phyloP scores from a whole-genome alignment of 2,329 filamentous ascomycete species.

The Trichoderma simmonsii region DNA sequence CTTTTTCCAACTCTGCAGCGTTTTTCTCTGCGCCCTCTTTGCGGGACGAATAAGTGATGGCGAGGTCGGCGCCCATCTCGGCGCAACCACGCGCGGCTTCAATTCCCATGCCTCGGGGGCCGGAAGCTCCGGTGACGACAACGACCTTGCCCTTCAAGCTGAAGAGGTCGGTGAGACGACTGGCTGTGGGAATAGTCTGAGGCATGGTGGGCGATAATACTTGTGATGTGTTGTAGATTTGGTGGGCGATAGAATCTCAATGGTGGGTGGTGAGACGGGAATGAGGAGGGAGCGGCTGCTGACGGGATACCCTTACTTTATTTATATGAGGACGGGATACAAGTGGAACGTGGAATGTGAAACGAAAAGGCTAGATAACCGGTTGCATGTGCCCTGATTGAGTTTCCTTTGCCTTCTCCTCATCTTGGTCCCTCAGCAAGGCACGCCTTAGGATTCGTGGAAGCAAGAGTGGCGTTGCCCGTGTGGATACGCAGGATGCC shows the following conservation, averaged over 20 bases:
- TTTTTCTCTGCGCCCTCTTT: conserved; percentile 66
- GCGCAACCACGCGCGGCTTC: conserved; percentile 66
- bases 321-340: neutral
- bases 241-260: neutral
- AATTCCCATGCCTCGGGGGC: conserved; percentile 67
- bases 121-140: conserved; percentile 67
- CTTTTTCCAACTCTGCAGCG: conserved; percentile 59
- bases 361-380: neutral
- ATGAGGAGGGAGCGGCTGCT: neutral
- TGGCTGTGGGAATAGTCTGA: conserved; percentile 54
- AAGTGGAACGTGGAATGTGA: neutral
- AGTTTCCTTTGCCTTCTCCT: neutral
- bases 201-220: conserved; percentile 42
- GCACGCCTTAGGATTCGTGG: neutral
- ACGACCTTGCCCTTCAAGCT: conserved; percentile 71
- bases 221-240: neutral
- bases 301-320: neutral
- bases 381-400: neutral
- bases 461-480: neutral
- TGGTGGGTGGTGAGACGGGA: neutral
- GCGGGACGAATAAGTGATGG: conserved; percentile 69
- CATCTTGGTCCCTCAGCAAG: neutral
- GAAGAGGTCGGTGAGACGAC: conserved; percentile 63
- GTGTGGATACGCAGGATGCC: conserved; percentile 6
- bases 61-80: conserved; percentile 68